Evolutionary conservation across 2,329 filamentous ascomycete genomes (phyloP), one percentile per base, ranked within the genome.

Genomic region (Mariannaea sp.): DNA sequence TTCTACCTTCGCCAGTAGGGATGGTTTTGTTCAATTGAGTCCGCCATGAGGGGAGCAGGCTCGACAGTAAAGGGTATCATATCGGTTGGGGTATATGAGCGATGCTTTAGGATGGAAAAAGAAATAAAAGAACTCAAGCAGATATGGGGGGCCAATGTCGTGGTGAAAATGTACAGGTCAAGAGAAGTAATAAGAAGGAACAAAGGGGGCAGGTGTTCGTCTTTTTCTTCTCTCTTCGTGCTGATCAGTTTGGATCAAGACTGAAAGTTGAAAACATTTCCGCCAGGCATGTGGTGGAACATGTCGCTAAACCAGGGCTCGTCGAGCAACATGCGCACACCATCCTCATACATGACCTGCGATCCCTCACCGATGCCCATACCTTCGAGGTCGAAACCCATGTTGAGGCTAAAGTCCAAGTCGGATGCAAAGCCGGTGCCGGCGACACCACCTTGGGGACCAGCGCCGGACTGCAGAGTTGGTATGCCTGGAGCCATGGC

Each of bases 271-370:
- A 75, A 72, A 48, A 71, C 66, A 44, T 66, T 67, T 14, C 50
- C 57, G 12, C 70, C 68, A 1, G 70, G 71, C 19, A 75, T 58
- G 10, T 67, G 68, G 40, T 71, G 69, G 17, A 75, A 71, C 50
- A 70, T 66, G 42, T 71, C 68, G 7, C 63, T 71, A 49, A 75
- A 70, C 69, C 75, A 76, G 12, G 72, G 70, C 49, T 77, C 75
- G 51, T 71, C 68, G 44, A 75, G 64, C 45, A 72, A 66, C 55
- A 71, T 71, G 27, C 68, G 65, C 44, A 72, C 65, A 7, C 69
- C 70, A 13, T 72, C 68, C 54, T 69, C 68, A 47, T 70, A 65
- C 48, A 64, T 60, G 27, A 65, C 65, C 41, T 65, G 64, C 3
- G 58, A 49, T 7, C 65, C 67, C 7, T 58, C 55, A 1, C 61